Conservation (phyloP, 805 yeast genomes). For the Ogataea polymorpha region DNA sequence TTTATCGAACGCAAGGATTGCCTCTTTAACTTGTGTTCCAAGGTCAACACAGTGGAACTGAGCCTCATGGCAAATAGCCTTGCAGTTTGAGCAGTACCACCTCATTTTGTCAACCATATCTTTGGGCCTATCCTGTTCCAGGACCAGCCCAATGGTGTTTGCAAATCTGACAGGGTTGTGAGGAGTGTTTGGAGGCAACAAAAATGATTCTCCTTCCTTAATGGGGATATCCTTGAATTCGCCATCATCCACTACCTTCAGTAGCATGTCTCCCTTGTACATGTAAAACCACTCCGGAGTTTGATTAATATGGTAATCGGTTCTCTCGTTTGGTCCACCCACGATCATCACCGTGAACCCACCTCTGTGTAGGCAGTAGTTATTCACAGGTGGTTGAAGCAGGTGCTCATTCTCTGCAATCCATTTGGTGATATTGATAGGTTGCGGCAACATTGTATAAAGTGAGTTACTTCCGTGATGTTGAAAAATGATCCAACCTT, state of each 20-base stretch:
- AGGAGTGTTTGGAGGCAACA: conserved; percentile 81
- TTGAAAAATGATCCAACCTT: conserved; percentile 1
- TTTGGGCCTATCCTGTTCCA: conserved; percentile 86
- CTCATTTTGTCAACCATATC: conserved; percentile 69
- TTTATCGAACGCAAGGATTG: conserved; percentile 66
- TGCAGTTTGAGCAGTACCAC: conserved; percentile 83
- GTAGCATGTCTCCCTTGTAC: conserved; percentile 80
- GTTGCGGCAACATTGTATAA: conserved; percentile 49
- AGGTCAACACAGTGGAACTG: conserved; percentile 75
- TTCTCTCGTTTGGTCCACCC: conserved; percentile 93
- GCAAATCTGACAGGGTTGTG: conserved; percentile 88
- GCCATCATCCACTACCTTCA: conserved; percentile 79
- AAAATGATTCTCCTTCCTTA: conserved; percentile 82
- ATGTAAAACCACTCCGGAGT: conserved; percentile 94
- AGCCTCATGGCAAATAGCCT: conserved; percentile 59
- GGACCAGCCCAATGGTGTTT: conserved; percentile 83
- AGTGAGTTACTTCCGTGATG: neutral
- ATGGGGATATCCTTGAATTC: conserved; percentile 72
- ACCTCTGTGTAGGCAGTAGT: conserved; percentile 84
- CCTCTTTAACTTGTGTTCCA: conserved; percentile 87
- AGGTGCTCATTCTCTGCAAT: conserved; percentile 69
- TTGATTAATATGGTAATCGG: conserved; percentile 89
- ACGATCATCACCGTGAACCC: conserved; percentile 94
- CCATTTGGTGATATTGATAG: conserved; percentile 81
- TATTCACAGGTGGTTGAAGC: conserved; percentile 89